These are phyloP conservation scores for Linnemannia hyalina DNA, from an alignment of 192 early-diverging fungal species.

Conservation along the genomic window DNA sequence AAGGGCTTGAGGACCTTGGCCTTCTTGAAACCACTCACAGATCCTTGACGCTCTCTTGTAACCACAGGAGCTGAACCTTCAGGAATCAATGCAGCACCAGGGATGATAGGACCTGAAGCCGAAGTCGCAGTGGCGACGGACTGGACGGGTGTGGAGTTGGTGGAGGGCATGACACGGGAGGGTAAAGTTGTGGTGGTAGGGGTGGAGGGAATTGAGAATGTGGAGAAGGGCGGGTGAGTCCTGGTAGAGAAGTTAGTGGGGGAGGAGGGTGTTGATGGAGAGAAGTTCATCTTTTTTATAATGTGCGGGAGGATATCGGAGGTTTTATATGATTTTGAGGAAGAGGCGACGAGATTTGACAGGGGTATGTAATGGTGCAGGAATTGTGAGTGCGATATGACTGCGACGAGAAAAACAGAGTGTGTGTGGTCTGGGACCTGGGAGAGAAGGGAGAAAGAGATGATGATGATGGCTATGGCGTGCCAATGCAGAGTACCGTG, in stretches of 20 bases:
- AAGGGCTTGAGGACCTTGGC: slow-evolving; percentile 78
- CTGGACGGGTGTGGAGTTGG: slow-evolving; percentile 1
- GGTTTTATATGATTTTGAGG: background rate
- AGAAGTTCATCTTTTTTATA: background rate
- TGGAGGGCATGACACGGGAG: slow-evolving; percentile 21
- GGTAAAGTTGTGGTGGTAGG: background rate
- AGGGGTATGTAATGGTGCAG: background rate
- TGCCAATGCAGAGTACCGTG: background rate
- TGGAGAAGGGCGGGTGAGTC: slow-evolving; percentile 7
- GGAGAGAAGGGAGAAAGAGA: background rate
- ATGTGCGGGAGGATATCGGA: background rate
- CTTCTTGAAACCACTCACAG: slow-evolving; percentile 53
- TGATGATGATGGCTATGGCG: background rate
- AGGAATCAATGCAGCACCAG: background rate
- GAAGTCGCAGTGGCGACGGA: background rate
- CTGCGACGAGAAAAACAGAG: background rate
- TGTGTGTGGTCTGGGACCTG: background rate
- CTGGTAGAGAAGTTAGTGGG: background rate
- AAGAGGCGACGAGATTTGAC: too few species aligned
- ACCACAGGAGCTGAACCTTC: slow-evolving; percentile 1
- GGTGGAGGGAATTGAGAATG: background rate
- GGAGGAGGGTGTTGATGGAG: background rate
- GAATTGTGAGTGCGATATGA: background rate
- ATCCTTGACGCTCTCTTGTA: slow-evolving; percentile 54
- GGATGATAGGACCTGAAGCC: background rate